These are phyloP conservation scores for Ligustrum vulgare DNA, from an alignment of 257 asterid species.

Conservation along the genomic window DNA sequence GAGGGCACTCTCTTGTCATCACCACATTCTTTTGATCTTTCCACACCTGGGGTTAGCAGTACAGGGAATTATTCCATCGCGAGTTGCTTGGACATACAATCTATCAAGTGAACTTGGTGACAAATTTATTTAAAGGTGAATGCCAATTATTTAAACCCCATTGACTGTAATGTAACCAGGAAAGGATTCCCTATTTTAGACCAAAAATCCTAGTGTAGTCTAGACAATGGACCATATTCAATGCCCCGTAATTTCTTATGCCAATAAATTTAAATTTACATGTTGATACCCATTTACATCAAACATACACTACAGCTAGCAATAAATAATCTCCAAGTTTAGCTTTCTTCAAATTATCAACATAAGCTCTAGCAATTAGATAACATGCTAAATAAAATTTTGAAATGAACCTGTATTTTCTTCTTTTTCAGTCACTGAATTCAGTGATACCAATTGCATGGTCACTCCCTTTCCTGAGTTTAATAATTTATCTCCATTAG, in stretches of 20 bases:
- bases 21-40: slow-evolving; percentile 32
- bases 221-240: slow-evolving; percentile 2
- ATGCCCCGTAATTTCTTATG: background rate
- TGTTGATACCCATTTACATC: slow-evolving; percentile 3
- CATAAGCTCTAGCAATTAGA: background rate
- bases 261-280: slow-evolving; percentile 15
- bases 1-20: background rate
- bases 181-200: background rate
- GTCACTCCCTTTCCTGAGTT: slow-evolving; percentile 48
- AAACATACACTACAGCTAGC: background rate
- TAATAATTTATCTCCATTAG: slow-evolving; percentile 44
- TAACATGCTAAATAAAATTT: slow-evolving; percentile 14
- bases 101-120: slow-evolving; percentile 15
- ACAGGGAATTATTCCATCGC: slow-evolving; percentile 20
- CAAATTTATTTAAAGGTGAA: slow-evolving; percentile 1
- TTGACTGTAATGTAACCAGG: background rate
- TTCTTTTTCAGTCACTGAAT: slow-evolving; percentile 40
- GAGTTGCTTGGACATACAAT: slow-evolving; percentile 9
- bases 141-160: background rate
- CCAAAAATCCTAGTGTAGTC: background rate
- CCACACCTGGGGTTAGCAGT: slow-evolving; percentile 36
- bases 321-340: background rate
- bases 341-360: slow-evolving; percentile 13
- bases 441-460: slow-evolving; percentile 36
- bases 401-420: slow-evolving; percentile 44